Percentiles rank a stretch among this genome's conserved stretches.
phyloP scores from a whole-genome alignment of 139 green algal species.

The Asterochloris erici region DNA sequence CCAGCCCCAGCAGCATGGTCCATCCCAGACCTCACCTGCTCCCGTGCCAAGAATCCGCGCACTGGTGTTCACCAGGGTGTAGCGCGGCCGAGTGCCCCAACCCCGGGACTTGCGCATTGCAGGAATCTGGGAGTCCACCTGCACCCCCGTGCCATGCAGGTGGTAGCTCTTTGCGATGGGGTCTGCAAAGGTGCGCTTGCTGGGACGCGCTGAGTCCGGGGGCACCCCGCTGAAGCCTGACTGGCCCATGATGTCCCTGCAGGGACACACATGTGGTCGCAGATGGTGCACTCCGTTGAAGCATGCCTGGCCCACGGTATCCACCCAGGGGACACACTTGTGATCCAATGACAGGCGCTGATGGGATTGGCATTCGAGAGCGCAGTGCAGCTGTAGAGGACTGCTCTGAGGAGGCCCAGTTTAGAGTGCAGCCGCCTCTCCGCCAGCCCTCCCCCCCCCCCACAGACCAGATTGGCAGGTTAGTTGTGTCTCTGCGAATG shows the following conservation, averaged over 20 bases:
- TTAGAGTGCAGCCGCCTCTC: too few relatives aligned
- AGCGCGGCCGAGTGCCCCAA: slow-evolving; percentile 1
- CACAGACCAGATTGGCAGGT: too few relatives aligned
- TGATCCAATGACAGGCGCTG: too few relatives aligned
- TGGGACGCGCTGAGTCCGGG: not conserved
- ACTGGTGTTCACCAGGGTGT: not conserved
- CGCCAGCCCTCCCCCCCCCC: too few relatives aligned
- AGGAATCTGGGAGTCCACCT: not conserved
- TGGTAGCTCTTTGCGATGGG: slow-evolving; percentile 12
- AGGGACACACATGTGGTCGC: not conserved
- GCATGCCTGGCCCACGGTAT: not conserved
- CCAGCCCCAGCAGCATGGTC: not conserved
- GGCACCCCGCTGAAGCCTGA: slow-evolving; percentile 2
- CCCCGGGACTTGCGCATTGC: slow-evolving; percentile 7
- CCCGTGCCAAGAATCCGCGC: not conserved
- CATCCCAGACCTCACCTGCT: not conserved
- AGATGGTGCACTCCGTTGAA: not conserved
- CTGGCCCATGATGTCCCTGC: slow-evolving; percentile 19
- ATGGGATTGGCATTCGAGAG: too few relatives aligned
- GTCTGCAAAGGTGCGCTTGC: slow-evolving; percentile 8
- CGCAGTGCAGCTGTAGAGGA: too few relatives aligned
- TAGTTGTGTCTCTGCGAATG: too few relatives aligned
- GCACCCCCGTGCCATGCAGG: slow-evolving; percentile 12
- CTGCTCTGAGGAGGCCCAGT: too few relatives aligned
- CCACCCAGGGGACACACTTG: too few relatives aligned